Conservation (phyloP, 2,329 filamentous ascomycete genomes). For the Raffaelea ambrosiae region DNA sequence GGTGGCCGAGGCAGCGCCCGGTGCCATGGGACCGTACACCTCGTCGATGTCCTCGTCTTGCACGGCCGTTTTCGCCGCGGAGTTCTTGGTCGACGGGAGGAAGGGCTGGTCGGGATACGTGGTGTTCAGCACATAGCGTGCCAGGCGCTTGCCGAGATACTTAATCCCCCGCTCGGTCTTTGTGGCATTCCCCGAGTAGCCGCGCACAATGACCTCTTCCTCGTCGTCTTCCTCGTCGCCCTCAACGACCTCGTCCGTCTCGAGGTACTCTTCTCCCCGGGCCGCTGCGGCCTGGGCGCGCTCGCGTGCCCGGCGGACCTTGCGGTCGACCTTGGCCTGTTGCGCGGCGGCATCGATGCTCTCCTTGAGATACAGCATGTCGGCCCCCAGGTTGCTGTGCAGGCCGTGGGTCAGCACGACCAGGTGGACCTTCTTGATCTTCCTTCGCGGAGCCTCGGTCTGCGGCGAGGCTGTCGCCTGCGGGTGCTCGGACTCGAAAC, state of each 20-base stretch:
- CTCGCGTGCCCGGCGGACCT: conserved; percentile 46
- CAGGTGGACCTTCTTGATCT: conserved; percentile 74
- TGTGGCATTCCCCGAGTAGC: conserved; percentile 82
- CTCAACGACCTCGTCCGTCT: conserved; percentile 19
- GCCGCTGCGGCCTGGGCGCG: conserved; percentile 9
- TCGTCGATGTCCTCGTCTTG: conserved; percentile 13
- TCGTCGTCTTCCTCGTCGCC: conserved; percentile 49
- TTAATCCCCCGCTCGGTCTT: conserved; percentile 93
- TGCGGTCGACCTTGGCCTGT: conserved; percentile 64
- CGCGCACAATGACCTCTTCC: conserved; percentile 80
- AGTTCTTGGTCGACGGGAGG: conserved; percentile 52
- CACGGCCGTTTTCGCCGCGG: conserved; percentile 32
- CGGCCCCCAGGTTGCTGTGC: conserved; percentile 89
- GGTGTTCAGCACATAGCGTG: conserved; percentile 80
- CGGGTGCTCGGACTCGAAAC: conserved; percentile 13
- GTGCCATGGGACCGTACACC: not conserved
- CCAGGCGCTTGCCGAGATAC: conserved; percentile 88
- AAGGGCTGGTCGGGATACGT: conserved; percentile 93
- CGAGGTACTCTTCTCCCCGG: conserved; percentile 6
- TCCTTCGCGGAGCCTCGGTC: conserved; percentile 23
- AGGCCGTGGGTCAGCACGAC: conserved; percentile 90
- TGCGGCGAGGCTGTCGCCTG: not conserved
- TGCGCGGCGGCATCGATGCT: conserved; percentile 81
- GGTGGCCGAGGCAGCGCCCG: not conserved
- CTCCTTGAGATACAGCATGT: conserved; percentile 96